phyloP scores from a whole-genome alignment of 2,329 filamentous ascomycete species.

The Zopfia rhizophila region DNA sequence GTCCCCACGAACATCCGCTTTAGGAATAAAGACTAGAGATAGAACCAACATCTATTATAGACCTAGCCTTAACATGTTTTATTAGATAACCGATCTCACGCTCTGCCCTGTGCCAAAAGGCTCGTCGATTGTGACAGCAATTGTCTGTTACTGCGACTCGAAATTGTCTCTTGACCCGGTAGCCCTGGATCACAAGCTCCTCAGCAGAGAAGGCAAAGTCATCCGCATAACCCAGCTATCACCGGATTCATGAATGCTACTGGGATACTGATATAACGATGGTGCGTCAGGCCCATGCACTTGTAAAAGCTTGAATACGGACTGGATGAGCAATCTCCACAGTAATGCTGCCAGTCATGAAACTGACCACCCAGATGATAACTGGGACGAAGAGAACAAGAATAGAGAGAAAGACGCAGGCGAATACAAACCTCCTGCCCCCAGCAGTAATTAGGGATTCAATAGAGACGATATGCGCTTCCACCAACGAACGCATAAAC shows the following conservation, averaged over 20 bases:
- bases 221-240: slow-evolving; percentile 18
- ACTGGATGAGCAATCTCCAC: slow-evolving; percentile 18
- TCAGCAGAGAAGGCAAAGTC: slow-evolving; percentile 21
- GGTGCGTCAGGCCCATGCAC: slow-evolving; percentile 14
- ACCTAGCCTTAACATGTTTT: slow-evolving; percentile 8
- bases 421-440: slow-evolving; percentile 9
- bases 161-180: slow-evolving; percentile 11
- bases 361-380: slow-evolving; percentile 20
- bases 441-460: too few relatives aligned
- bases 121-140: slow-evolving; percentile 21
- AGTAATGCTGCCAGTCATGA: slow-evolving; percentile 17
- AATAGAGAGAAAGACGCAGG: slow-evolving; percentile 17
- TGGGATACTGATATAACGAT: slow-evolving; percentile 20
- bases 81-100: slow-evolving; percentile 19
- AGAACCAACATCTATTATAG: slow-evolving; percentile 8
- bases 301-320: slow-evolving; percentile 11
- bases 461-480: too few relatives aligned
- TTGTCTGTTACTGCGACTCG: slow-evolving; percentile 16
- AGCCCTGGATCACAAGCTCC: slow-evolving; percentile 13
- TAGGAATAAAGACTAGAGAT: too few relatives aligned
- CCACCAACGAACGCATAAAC: too few relatives aligned
- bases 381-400: slow-evolving; percentile 17
- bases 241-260: slow-evolving; percentile 21
- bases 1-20: slow-evolving; percentile 15
- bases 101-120: slow-evolving; percentile 16